A percentile compares a stretch with the other conserved stretches of the same genome.
Evolutionary conservation across 2,329 filamentous ascomycete genomes (phyloP).

Genomic region (Zymoseptoria brevis): DNA sequence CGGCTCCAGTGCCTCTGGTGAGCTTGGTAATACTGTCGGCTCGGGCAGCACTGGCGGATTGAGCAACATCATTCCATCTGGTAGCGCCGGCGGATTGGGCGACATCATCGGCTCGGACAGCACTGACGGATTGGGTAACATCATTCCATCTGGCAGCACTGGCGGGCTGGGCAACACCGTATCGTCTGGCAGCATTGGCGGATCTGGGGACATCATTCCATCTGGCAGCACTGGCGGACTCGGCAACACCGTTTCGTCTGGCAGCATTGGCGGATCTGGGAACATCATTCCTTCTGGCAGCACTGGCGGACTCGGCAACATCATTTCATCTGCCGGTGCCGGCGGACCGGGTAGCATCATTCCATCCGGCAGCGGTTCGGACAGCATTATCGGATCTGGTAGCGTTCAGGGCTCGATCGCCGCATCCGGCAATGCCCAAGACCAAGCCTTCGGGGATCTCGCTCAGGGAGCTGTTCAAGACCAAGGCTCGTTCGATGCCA

Average conservation of each 20-base stretch:
- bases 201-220: background rate
- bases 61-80: background rate
- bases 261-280: background rate
- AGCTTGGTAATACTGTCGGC: no score
- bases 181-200: background rate
- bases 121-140: no score
- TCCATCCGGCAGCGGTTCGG: background rate
- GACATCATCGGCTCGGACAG: background rate
- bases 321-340: background rate
- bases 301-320: background rate
- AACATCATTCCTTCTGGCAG: background rate
- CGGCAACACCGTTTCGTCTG: background rate
- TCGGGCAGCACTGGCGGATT: no score
- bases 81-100: background rate
- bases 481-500: background rate
- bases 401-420: background rate
- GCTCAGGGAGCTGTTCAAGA: no score
- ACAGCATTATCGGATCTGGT: background rate
- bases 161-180: no score
- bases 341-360: background rate
- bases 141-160: no score
- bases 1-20: no score
- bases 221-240: background rate
- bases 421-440: no score
- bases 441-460: no score